Evolutionary conservation across 495 filamentous ascomycete genomes (phyloP), one percentile per base, ranked within the genome.

Genomic region (Tuber melanosporum): DNA sequence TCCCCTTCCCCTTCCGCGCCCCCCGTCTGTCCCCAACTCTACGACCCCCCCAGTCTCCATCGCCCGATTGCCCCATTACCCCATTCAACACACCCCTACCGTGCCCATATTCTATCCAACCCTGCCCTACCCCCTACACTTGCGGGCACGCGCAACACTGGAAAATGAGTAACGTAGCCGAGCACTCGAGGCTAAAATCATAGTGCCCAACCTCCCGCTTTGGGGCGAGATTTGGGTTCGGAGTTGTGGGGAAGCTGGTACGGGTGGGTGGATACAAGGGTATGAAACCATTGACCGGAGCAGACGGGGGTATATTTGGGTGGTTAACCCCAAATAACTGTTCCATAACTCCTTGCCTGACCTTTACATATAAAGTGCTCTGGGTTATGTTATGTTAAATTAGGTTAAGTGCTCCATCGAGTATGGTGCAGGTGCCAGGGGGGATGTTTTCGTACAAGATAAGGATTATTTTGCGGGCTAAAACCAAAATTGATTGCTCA

Each of bases 201-300:
- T 80, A 79, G 78, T 77, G 43, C 62, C 66, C 42, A 75, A 52
- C 77, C 79, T 70, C 77, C 77, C 70, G 43, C 76, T 77, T 77
- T 70, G 77, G 77, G 49, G 12, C 32, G 44, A 72, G 73, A 79
- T 76, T 73, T 62, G 66, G 57, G 73, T 62, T 57, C 72, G 74
- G 78, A 42, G 77, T 76, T 80, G 77, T 80, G 78, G 78, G 78
- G 78, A 80, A 80, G 77, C 77, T 80, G 73, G 77, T 49, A 46
- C 49, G 45, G 22, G 49, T 62, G n/a, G 52, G 10, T 32, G 10
- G n/a, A 62, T 62, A n/a, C 49, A 52, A 52, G 49, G 52, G 52
- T 62, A 62, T 14, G 52, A 62, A 26, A 62, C n/a, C n/a, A 32
- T 66, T n/a, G n/a, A 57, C 49, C 49, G 49, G 49, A n/a, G 3